phyloP scores from a whole-genome alignment of 306 rosid genomes.

The Sindora glabra region DNA sequence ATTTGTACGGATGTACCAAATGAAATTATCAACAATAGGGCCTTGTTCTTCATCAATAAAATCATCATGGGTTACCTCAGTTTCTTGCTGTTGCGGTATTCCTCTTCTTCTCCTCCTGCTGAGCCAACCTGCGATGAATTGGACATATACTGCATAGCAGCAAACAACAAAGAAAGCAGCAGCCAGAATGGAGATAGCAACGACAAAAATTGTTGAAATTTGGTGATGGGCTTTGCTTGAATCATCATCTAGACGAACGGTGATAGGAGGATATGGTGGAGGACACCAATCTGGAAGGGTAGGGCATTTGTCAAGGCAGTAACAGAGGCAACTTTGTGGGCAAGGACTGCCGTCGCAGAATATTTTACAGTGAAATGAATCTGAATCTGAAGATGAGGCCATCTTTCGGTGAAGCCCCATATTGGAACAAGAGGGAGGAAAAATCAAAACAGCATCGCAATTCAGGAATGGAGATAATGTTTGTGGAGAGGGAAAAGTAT shows the following conservation, averaged over 20 bases:
- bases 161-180: constrained; percentile 26
- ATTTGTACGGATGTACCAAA: constrained; percentile 78
- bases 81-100: background rate
- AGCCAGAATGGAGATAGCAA: constrained; percentile 14
- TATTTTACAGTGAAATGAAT: too few relatives aligned
- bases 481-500: background rate
- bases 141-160: constrained; percentile 26
- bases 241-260: background rate
- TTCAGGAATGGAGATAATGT: background rate
- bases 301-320: background rate
- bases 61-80: constrained; percentile 12
- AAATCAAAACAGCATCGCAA: background rate
- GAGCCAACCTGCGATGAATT: background rate
- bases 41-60: constrained; percentile 53
- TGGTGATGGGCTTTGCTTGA: background rate
- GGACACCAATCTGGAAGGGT: background rate
- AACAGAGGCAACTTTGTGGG: background rate
- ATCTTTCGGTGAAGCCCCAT: constrained; percentile 38
- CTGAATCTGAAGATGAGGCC: background rate
- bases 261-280: background rate
- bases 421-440: background rate
- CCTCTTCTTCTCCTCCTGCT: constrained; percentile 1
- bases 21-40: constrained; percentile 55
- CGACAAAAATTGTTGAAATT: background rate
- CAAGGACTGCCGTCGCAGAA: background rate